Conservation (phyloP, 768 basidiomycete genomes). For the Lyophyllum atratum region DNA sequence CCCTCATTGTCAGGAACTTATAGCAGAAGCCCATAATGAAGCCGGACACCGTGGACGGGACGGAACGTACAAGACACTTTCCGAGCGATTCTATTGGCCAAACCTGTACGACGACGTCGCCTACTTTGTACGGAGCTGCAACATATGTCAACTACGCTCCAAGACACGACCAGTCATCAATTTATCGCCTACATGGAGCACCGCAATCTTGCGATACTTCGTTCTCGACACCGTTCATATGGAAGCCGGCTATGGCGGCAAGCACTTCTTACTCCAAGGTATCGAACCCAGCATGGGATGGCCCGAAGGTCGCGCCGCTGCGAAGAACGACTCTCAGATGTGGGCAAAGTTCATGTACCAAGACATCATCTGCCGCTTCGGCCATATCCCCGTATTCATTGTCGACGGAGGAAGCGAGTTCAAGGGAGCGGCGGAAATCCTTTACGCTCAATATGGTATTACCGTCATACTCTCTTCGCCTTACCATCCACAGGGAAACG, state of each 20-base stretch:
- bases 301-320: slow-evolving; percentile 21
- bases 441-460: slow-evolving; percentile 24
- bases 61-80: slow-evolving; percentile 20
- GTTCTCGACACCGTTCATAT: slow-evolving; percentile 31
- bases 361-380: slow-evolving; percentile 22
- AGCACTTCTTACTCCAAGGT: slow-evolving; percentile 28
- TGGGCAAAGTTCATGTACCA: slow-evolving; percentile 32
- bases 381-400: slow-evolving; percentile 20
- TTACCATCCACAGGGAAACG: slow-evolving; percentile 37
- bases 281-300: slow-evolving; percentile 21
- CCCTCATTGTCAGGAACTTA: slow-evolving; percentile 10
- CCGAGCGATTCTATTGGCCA: slow-evolving; percentile 35
- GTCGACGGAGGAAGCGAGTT: slow-evolving; percentile 34
- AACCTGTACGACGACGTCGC: slow-evolving; percentile 29
- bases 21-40: slow-evolving; percentile 26
- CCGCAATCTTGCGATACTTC: slow-evolving; percentile 25
- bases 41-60: slow-evolving; percentile 32
- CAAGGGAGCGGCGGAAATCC: slow-evolving; percentile 22
- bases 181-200: slow-evolving; percentile 18
- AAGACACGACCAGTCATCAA: slow-evolving; percentile 20
- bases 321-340: slow-evolving; percentile 5
- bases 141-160: slow-evolving; percentile 29
- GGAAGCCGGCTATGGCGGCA: slow-evolving; percentile 20
- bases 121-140: slow-evolving; percentile 32
- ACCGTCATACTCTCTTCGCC: slow-evolving; percentile 27